Conservation (phyloP, 2,329 filamentous ascomycete species). For the Curvularia sp. region DNA sequence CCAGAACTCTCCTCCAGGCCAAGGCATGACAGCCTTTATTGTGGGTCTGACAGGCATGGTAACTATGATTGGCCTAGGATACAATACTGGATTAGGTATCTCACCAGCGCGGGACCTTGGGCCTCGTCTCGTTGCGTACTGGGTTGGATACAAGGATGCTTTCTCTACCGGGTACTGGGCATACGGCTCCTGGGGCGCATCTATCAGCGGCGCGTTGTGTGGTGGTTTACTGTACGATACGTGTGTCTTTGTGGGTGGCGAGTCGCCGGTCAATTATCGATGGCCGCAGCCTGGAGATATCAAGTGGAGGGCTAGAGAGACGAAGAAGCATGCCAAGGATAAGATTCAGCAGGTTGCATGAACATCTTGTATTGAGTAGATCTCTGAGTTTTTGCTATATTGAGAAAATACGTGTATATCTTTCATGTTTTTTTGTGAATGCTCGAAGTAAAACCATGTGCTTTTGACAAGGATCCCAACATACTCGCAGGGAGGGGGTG, state of each 20-base stretch:
- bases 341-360: constrained; percentile 23
- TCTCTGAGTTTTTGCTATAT: background rate
- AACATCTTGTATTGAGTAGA: background rate
- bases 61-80: constrained; percentile 37
- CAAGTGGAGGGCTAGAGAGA: constrained; percentile 25
- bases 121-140: constrained; percentile 70
- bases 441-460: background rate
- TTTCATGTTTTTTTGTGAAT: background rate
- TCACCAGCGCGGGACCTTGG: constrained; percentile 76
- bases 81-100: constrained; percentile 58
- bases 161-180: constrained; percentile 41
- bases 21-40: constrained; percentile 59
- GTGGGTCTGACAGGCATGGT: constrained; percentile 37
- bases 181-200: constrained; percentile 37
- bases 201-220: constrained; percentile 35
- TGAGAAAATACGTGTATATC: background rate
- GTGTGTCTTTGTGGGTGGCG: constrained; percentile 43
- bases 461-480: background rate
- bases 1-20: constrained; percentile 55
- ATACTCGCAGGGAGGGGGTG: background rate
- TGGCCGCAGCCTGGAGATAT: constrained; percentile 39
- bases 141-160: constrained; percentile 69
- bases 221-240: constrained; percentile 43
- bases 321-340: constrained; percentile 28
- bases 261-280: constrained; percentile 42